Evolutionary conservation across 306 rosid species (phyloP), one percentile per base, ranked within the genome.

Genomic region (Ceratonia siliqua): DNA sequence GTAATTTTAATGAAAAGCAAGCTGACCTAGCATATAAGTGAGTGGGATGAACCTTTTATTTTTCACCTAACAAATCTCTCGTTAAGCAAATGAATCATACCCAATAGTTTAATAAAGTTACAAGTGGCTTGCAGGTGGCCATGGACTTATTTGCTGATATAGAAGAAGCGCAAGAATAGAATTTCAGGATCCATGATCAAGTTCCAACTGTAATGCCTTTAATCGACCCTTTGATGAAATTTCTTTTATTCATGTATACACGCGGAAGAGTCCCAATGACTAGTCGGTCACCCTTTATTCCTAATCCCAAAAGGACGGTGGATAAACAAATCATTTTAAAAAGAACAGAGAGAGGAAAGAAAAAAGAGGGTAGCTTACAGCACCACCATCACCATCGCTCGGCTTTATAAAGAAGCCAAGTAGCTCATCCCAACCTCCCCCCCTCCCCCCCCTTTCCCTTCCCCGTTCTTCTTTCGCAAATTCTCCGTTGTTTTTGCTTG

Each of bases 361-460:
- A 11, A 74, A 46, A 72, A 75, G 46, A 13, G 41, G 17, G n/a
- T 4, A 5, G 32, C 11, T 24, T 61, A 75, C 75, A 54, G 75
- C 39, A 15, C 64, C 22, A 33, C 39, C 70, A 35, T 13, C 15
- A 48, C 70, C 68, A 33, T 39, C 48, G 45, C 30, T 77, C 49
- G 74, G 66, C 89, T 87, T 82, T 91, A 91, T 82, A 91, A 82
- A 70, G 48, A 79, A 78, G 76, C 80, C 78, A 30, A 50, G 8
- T 54, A 11, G 9, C 79, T 25, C 76, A 36, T 39, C 8, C 6
- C 55, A 82, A 79, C 85, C 70, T 82, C 94, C 92, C 87, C 90
- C 89, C 58, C 77, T 79, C 18, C 82, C 77, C 35, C n/a, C n/a
- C n/a, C n/a, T n/a, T n/a, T n/a, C n/a, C n/a, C 58, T 79, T 79